Evolutionary conservation across 2,329 filamentous ascomycete species (phyloP), one percentile per base, ranked within the genome.

Genomic region (Aspergillus persii): DNA sequence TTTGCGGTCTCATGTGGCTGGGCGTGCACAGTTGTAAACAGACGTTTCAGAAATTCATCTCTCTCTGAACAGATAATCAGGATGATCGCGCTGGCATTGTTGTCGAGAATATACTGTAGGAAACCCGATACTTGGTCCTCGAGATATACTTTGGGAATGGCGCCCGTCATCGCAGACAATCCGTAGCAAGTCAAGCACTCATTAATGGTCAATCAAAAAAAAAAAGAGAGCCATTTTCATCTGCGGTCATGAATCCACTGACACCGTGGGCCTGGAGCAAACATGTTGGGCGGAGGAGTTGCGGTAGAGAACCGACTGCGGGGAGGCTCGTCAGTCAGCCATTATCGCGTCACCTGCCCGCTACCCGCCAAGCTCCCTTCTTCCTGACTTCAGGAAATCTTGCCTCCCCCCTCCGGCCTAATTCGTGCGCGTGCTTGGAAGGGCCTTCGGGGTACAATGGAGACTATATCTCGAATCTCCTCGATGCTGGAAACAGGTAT

Each of bases 401-500:
- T 49, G 23, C 31, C 49, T 57, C 52, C 41, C 44, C 31, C 53
- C 36, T 41, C 53, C 58, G 50, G 18, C 50, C 23, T 7, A 29
- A 18, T 54, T 56, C 26, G 47, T 54, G 41, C 30, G 47, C 33
- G 54, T 33, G 30, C 39, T 50, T 49, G 18, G 39, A 31, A 55
- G 61, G 68, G 67, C 63, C 39, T 56, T 64, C 55, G 56, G 66
- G 63, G 54, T 30, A 69, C 67, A 59, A 99, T 99, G 95, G 95
- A 99, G 85, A 96, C 94, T 26, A 92, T 98, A 74, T 92, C 94
- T 65, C 86, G 91, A 71, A 96, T 99, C 77, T 96, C 93, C 68
- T 91, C 87, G 75, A 86, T 98, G 79, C 88, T 99, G 76, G 95
- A 98, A 82, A 95, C 90, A 79, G 92, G 94, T 96, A 83, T 71